These are phyloP conservation scores for Fomitiporia mediterranea DNA, from an alignment of 1,284 basidiomycete genomes.

Conservation along the genomic window DNA sequence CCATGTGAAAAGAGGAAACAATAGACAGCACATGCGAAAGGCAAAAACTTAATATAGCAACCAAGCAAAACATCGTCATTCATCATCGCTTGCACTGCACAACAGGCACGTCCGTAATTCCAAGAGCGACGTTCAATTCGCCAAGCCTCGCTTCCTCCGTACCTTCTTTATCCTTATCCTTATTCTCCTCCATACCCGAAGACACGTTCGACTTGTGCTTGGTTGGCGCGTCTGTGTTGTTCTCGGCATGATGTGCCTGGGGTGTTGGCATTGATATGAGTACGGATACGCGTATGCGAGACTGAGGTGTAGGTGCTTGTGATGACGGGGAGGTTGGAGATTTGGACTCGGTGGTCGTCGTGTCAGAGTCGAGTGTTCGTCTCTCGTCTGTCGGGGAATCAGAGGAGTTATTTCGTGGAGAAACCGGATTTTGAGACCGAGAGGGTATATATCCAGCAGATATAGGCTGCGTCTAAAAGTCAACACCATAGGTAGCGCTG, in stretches of 20 bases:
- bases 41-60: no score
- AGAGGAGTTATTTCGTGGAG: neutral
- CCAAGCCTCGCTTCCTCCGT: neutral
- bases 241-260: no score
- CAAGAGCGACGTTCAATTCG: constrained; percentile 1
- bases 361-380: neutral
- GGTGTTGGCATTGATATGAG: constrained; percentile 12
- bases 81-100: neutral
- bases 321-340: neutral
- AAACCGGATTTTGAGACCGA: neutral
- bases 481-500: neutral
- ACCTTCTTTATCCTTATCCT: neutral
- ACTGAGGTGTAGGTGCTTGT: neutral
- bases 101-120: constrained; percentile 2
- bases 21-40: neutral
- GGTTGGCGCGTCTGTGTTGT: no score
- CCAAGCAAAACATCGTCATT: no score
- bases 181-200: neutral
- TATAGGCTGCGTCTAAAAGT: neutral
- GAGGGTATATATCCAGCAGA: neutral
- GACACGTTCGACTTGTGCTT: neutral
- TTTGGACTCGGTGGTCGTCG: neutral
- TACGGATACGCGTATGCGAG: constrained; percentile 4
- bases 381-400: neutral
- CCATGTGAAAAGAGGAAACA: neutral